These are phyloP conservation scores for Letharia lupina DNA, from an alignment of 495 filamentous ascomycete species.

Conservation along the genomic window DNA sequence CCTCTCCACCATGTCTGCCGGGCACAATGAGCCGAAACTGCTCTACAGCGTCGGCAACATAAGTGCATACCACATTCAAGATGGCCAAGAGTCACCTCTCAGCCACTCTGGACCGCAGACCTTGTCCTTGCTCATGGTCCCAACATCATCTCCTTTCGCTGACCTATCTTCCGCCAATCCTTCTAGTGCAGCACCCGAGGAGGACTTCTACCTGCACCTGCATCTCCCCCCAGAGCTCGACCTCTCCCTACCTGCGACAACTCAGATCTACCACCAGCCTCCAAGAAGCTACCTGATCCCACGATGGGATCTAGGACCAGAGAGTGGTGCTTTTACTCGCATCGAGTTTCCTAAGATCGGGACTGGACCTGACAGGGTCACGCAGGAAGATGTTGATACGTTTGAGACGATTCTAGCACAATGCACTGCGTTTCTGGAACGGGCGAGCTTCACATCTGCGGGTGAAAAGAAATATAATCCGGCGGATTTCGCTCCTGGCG, in stretches of 20 bases:
- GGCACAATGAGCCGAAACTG: slow-evolving; percentile 61
- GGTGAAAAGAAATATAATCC: slow-evolving; percentile 62
- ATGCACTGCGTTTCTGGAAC: slow-evolving; percentile 87
- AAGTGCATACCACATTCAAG: slow-evolving; percentile 75
- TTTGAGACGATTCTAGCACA: slow-evolving; percentile 95
- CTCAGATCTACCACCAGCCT: slow-evolving; percentile 90
- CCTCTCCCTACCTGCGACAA: slow-evolving; percentile 80
- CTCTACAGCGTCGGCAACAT: slow-evolving; percentile 82
- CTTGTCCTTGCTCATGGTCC: slow-evolving; percentile 87
- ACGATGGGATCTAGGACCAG: slow-evolving; percentile 81
- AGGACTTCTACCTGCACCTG: slow-evolving; percentile 93
- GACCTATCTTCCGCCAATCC: slow-evolving; percentile 48
- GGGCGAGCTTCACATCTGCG: slow-evolving; percentile 48
- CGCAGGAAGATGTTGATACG: slow-evolving; percentile 89
- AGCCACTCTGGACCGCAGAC: slow-evolving; percentile 82
- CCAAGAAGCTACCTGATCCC: slow-evolving; percentile 85
- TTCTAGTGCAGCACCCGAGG: slow-evolving; percentile 55
- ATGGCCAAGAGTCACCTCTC: slow-evolving; percentile 74
- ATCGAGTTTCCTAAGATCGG: slow-evolving; percentile 79
- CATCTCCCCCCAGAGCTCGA: slow-evolving; percentile 91
- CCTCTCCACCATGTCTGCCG: slow-evolving; percentile 22
- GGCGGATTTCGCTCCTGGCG: slow-evolving; percentile 64
- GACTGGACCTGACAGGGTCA: slow-evolving; percentile 49
- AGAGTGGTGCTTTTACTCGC: slow-evolving; percentile 79
- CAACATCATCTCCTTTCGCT: slow-evolving; percentile 64